phyloP scores from a whole-genome alignment of 768 basidiomycete genomes.

The Boletus fagicola region DNA sequence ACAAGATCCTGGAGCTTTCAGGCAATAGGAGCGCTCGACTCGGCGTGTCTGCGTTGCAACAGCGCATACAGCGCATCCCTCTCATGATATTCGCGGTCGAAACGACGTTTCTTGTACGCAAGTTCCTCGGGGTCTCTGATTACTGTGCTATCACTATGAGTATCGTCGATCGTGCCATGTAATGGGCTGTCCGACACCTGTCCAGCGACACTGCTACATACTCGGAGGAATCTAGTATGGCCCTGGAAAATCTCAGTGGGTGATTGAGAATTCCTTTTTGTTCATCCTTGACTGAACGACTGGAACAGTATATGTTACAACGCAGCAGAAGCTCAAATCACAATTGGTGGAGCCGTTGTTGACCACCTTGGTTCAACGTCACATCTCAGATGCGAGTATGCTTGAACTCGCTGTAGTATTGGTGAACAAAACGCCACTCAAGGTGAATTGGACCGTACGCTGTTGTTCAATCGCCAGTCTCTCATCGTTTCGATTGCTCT shows the following conservation, averaged over 20 bases:
- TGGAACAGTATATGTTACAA: constrained; percentile 13
- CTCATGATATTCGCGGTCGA: constrained; percentile 31
- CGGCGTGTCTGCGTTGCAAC: constrained; percentile 26
- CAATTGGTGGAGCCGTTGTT: constrained; percentile 73
- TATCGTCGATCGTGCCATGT: constrained; percentile 47
- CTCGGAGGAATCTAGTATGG: constrained; percentile 17
- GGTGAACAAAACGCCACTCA: constrained; percentile 48
- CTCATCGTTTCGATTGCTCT: background rate
- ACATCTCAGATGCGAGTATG: constrained; percentile 43
- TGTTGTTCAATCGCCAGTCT: background rate
- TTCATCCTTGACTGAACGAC: background rate
- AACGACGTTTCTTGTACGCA: constrained; percentile 33
- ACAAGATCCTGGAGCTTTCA: constrained; percentile 27
- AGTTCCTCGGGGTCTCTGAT: constrained; percentile 22
- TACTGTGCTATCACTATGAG: constrained; percentile 27
- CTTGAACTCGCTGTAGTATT: constrained; percentile 46
- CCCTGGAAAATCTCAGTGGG: constrained; percentile 42
- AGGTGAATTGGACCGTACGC: constrained; percentile 45
- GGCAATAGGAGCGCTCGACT: constrained; percentile 20
- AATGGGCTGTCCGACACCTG: constrained; percentile 52
- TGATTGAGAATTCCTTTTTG: background rate
- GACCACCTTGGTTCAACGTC: constrained; percentile 57
- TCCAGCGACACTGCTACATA: constrained; percentile 32
- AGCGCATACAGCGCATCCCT: constrained; percentile 27
- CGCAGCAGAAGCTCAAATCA: constrained; percentile 36